Base-by-base conservation (phyloP, 495 filamentous ascomycete genomes). In the Penicillium robsamsonii region DNA sequence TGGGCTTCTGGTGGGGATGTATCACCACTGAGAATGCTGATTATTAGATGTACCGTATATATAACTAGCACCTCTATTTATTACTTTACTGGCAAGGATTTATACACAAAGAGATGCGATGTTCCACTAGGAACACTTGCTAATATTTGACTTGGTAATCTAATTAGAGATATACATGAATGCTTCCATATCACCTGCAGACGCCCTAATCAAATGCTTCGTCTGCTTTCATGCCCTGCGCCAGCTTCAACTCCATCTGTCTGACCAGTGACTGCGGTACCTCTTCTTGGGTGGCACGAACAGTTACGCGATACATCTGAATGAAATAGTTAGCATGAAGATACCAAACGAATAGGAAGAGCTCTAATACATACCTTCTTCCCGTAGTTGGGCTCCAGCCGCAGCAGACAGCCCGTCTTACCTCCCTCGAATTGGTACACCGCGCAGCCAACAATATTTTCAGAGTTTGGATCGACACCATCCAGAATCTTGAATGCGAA, bases 261-360 rank as follows among this genome's bases (percentile, higher is more conserved):
- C 88, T 93, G 57, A 90, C 75, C 51, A 99, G 64, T 29, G 90
- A 78, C 12, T 87, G 86, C 13, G 94, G 91, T 3, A 97, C 87
- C 12, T 72, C 78, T 61, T 97, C 95, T 59, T 97, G 91, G 3
- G 95, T 99, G 12, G 95, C 95, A 49, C 95, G 81, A 57, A 99
- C 88, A 4, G 95, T 99, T 51, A 96, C 79, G 15, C 95, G 92
- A 60, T 93, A 88, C 89, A 96, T 96, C 94, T 98, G 67, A 44
- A 29, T 52, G 27, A 58, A 29, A 57, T 24, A 46, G 8, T 63
- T 57, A 62, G 49, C 29, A 37, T 37, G 2, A 35, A 17, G 1
- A 8, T 11, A 17, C 2, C 22, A 33, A n/a, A 47, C 15, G 22
- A 20, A 18, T 13, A 31, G 5, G 1, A 45, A 6, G 41, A 31